Percentiles rank a stretch among this genome's conserved stretches.
phyloP scores from a whole-genome alignment of 441 rosid species.

The Isatis lusitanica region DNA sequence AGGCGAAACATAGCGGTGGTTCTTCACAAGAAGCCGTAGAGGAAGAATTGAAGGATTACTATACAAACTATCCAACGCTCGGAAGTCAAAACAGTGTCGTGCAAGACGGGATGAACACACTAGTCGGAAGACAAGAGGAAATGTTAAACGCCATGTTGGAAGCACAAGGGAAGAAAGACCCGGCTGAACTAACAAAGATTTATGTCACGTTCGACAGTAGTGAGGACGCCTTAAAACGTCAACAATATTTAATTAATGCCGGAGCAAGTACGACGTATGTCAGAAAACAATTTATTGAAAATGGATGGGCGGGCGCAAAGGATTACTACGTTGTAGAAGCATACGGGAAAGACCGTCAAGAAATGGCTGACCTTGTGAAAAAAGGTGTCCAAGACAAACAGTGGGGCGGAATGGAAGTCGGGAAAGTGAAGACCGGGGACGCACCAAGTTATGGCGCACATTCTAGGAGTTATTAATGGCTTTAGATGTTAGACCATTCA shows the following conservation, averaged over 20 bases:
- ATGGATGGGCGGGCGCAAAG: background rate
- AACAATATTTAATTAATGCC: background rate
- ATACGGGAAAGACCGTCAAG: background rate
- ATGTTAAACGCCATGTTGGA: background rate
- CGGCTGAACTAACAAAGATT: background rate
- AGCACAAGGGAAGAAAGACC: background rate
- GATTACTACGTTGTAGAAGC: background rate
- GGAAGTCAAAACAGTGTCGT: background rate
- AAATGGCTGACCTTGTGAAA: background rate
- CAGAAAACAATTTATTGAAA: background rate
- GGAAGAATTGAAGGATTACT: background rate
- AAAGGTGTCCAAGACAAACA: background rate
- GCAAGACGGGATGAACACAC: background rate
- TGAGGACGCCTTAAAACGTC: background rate
- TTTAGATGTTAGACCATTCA: background rate
- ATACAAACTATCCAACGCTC: background rate
- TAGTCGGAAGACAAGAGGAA: background rate
- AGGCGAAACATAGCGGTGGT: background rate
- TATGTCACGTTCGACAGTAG: background rate
- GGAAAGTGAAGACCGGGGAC: background rate
- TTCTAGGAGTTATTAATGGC: background rate
- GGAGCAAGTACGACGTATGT: background rate
- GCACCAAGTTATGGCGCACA: background rate
- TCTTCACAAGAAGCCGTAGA: background rate
- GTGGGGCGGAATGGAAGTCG: background rate